Evolutionary conservation across 1,284 basidiomycete species (phyloP).

Genomic region (Tremellales sp.): DNA sequence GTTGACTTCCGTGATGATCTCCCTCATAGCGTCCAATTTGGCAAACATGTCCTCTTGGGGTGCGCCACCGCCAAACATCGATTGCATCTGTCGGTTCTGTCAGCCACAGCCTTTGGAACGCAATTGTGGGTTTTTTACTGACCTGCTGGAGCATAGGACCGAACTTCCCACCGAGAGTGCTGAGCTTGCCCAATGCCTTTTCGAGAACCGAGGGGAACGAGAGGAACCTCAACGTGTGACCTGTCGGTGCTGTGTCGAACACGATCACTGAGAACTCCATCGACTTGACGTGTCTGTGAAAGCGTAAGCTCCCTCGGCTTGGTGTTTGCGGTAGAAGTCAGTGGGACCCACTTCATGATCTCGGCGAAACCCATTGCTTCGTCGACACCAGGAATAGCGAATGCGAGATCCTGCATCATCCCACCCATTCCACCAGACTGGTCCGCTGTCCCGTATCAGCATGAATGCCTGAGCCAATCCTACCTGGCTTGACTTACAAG

Average conservation of each 20-base stretch:
- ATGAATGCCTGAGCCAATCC: background rate
- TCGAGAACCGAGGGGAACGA: slow-evolving; percentile 97
- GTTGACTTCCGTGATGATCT: slow-evolving; percentile 97
- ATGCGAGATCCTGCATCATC: slow-evolving; percentile 99
- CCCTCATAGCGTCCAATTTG: slow-evolving; percentile 95
- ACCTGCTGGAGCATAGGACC: slow-evolving; percentile 96
- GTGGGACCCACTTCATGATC: slow-evolving; percentile 85
- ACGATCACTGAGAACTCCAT: slow-evolving; percentile 99
- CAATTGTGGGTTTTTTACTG: slow-evolving; percentile 12
- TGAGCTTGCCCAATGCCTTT: slow-evolving; percentile 94
- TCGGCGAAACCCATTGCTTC: slow-evolving; percentile 99
- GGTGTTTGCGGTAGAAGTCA: background rate
- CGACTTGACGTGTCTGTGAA: slow-evolving; percentile 91
- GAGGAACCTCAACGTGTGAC: slow-evolving; percentile 95
- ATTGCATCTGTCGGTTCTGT: slow-evolving; percentile 64
- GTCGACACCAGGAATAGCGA: slow-evolving; percentile 98
- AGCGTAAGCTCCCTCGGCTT: background rate
- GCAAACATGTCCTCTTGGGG: slow-evolving; percentile 97
- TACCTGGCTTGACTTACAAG: slow-evolving; percentile 58
- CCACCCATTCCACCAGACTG: slow-evolving; percentile 83
- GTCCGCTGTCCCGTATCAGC: slow-evolving; percentile 22
- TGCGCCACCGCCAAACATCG: slow-evolving; percentile 81
- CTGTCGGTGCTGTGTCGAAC: slow-evolving; percentile 97
- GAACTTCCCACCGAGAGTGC: slow-evolving; percentile 82
- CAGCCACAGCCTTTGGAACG: background rate